Conservation (phyloP, 1,139 yeast species). For the Debaryomyces psychrophilus region DNA sequence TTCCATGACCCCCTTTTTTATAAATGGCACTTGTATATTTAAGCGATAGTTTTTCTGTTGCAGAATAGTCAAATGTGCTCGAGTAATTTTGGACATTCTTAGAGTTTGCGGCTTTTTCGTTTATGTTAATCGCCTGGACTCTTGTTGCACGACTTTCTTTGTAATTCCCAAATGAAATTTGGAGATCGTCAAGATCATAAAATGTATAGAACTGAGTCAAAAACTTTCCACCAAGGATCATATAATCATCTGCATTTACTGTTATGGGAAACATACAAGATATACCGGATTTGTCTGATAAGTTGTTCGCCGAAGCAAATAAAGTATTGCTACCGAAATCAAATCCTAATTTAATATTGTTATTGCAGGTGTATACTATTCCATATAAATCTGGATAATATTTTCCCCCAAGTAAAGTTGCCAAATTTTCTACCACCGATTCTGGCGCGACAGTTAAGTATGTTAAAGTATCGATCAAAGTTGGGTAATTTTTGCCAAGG, state of each 20-base stretch:
- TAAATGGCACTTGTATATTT: conserved; percentile 8
- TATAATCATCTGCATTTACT: conserved; percentile 9
- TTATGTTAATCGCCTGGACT: conserved; percentile 75
- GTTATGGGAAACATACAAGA: conserved; percentile 10
- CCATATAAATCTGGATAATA: conserved; percentile 2
- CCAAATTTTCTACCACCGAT: conserved; percentile 8
- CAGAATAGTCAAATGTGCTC: conserved; percentile 4
- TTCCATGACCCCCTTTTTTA: conserved; percentile 4
- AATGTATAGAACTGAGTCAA: conserved; percentile 11
- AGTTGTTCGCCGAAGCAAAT: neutral
- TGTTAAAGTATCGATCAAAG: conserved; percentile 12
- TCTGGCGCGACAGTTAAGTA: conserved; percentile 10
- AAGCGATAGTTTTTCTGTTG: neutral
- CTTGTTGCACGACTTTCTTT: conserved; percentile 73
- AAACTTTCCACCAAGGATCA: conserved; percentile 11
- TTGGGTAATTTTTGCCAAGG: conserved; percentile 12
- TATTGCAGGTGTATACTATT: conserved; percentile 9
- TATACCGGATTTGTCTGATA: conserved; percentile 8
- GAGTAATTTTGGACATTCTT: conserved; percentile 3
- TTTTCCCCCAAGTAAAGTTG: conserved; percentile 9
- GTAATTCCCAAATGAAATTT: conserved; percentile 11
- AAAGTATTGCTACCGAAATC: conserved; percentile 7
- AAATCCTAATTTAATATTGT: conserved; percentile 5
- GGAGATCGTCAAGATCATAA: conserved; percentile 11
- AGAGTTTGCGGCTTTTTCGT: conserved; percentile 71